Conservation (phyloP, 495 filamentous ascomycete species). For the Recurvomyces mirabilis region DNA sequence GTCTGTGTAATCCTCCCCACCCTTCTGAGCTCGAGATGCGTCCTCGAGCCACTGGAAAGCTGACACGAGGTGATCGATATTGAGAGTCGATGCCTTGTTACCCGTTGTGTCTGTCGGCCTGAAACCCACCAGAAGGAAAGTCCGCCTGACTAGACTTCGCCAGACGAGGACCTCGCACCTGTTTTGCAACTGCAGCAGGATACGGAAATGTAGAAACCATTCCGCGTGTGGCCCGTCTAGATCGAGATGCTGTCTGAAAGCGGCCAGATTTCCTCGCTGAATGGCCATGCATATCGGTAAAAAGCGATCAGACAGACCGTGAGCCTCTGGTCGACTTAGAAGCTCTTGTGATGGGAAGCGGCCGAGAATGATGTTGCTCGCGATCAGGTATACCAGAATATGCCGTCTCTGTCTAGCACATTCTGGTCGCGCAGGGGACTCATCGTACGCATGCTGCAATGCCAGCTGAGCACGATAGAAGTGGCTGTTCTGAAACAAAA, state of each 20-base stretch:
- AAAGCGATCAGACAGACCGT: constrained; percentile 59
- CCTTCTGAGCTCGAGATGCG: constrained; percentile 7
- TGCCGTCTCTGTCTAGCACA: constrained; percentile 61
- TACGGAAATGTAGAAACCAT: constrained; percentile 68
- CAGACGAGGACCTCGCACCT: constrained; percentile 72
- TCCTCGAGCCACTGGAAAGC: constrained; percentile 34
- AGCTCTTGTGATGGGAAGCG: constrained; percentile 63
- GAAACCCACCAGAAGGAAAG: constrained; percentile 55
- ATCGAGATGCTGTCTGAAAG: constrained; percentile 52
- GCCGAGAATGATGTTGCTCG: constrained; percentile 72
- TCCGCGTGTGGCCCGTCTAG: constrained; percentile 37
- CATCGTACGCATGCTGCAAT: constrained; percentile 66
- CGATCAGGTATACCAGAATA: constrained; percentile 76
- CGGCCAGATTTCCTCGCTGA: constrained; percentile 62
- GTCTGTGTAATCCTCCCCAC: constrained; percentile 28
- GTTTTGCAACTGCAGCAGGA: constrained; percentile 60
- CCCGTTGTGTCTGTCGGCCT: constrained; percentile 33
- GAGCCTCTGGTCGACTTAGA: constrained; percentile 59
- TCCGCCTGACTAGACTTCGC: constrained; percentile 68
- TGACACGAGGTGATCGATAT: constrained; percentile 43
- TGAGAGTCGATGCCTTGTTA: constrained; percentile 40
- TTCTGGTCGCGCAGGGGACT: constrained; percentile 47
- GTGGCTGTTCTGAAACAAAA: constrained; percentile 69
- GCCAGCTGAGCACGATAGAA: constrained; percentile 63
- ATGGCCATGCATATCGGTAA: constrained; percentile 64